A percentile compares a stretch with the other conserved stretches of the same genome.
These are phyloP conservation scores for Hansenula sp. DNA, from an alignment of 1,139 yeast species.

Conservation along the genomic window DNA sequence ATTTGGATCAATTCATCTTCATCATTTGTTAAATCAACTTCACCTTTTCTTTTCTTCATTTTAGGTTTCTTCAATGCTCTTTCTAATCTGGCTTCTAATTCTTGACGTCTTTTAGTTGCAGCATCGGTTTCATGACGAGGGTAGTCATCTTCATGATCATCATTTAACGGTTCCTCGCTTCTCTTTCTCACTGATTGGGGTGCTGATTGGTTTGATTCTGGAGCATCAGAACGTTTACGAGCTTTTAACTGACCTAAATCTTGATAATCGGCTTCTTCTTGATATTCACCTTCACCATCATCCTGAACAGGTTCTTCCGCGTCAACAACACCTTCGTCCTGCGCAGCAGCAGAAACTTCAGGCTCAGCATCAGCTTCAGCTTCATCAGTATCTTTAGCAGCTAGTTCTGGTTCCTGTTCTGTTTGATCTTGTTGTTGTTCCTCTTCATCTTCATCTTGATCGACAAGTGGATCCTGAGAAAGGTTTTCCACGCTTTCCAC, in stretches of 20 bases:
- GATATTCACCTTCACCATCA: constrained; percentile 8
- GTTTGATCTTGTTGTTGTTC: constrained; percentile 7
- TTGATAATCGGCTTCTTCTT: constrained; percentile 9
- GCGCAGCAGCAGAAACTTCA: too few relatives aligned
- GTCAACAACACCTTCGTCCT: constrained; percentile 19
- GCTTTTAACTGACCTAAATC: constrained; percentile 17
- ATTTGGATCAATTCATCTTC: constrained; percentile 87
- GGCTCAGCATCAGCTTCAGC: constrained; percentile 35
- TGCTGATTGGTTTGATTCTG: constrained; percentile 9
- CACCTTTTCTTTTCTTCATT: constrained; percentile 64
- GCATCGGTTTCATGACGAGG: constrained; percentile 21
- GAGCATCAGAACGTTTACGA: constrained; percentile 9
- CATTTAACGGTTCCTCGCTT: constrained; percentile 15
- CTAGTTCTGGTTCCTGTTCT: constrained; percentile 6
- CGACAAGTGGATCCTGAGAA: background rate
- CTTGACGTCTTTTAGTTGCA: constrained; percentile 58
- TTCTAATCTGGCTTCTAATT: constrained; percentile 77
- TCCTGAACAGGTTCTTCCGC: constrained; percentile 27
- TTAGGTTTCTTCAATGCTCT: constrained; percentile 67
- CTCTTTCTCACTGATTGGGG: background rate
- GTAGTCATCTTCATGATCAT: constrained; percentile 33
- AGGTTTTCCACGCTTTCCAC: background rate
- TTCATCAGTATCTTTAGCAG: constrained; percentile 13
- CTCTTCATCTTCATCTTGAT: constrained; percentile 4
- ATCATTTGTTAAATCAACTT: constrained; percentile 90